Conservation (phyloP, 176 grass and related monocot species). For the Eremochloa ophiuroides region DNA sequence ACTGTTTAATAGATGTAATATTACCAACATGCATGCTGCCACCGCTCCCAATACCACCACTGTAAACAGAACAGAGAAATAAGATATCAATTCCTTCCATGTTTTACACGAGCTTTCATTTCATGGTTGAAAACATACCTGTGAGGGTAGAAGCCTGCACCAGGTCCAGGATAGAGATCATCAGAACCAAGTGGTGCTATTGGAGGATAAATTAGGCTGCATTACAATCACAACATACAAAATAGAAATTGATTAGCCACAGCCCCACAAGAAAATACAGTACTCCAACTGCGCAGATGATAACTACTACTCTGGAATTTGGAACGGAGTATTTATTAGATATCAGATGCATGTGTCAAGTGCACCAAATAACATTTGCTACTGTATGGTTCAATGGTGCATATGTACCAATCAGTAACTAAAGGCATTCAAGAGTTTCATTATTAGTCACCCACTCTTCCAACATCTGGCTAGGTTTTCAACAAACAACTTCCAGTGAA, state of each 20-base stretch:
- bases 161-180: slow-evolving; percentile 74
- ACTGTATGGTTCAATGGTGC: not conserved
- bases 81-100: not conserved
- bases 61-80: slow-evolving; percentile 34
- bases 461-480: not conserved
- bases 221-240: slow-evolving; percentile 9
- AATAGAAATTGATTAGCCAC: slow-evolving; percentile 8
- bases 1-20: slow-evolving; percentile 10
- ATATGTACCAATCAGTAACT: not conserved
- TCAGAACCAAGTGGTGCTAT: slow-evolving; percentile 48
- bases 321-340: not conserved
- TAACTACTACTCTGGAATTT: not conserved
- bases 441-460: not conserved
- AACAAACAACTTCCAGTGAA: not conserved
- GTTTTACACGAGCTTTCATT: slow-evolving; percentile 4
- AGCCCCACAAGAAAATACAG: not conserved
- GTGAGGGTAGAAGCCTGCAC: slow-evolving; percentile 73
- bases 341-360: not conserved
- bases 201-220: slow-evolving; percentile 69
- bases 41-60: slow-evolving; percentile 56
- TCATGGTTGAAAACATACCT: slow-evolving; percentile 44
- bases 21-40: slow-evolving; percentile 88
- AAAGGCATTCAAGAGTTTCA: not conserved
- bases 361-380: not conserved
- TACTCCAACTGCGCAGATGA: not conserved